These are phyloP conservation scores for Musa beccarii DNA, from an alignment of 176 grass and related monocot genomes.

Conservation along the genomic window DNA sequence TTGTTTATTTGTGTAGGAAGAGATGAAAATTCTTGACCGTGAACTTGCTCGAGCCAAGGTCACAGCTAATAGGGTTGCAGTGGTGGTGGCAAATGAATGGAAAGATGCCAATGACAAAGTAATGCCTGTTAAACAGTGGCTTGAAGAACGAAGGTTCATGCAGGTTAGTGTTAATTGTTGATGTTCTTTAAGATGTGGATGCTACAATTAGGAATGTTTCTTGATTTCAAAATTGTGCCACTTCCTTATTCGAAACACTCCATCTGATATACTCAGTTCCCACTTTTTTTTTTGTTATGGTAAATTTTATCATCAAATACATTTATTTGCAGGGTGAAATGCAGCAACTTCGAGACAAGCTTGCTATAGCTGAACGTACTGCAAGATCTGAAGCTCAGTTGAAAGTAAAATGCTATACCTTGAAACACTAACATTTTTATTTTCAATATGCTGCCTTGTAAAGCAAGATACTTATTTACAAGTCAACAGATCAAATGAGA, in stretches of 20 bases:
- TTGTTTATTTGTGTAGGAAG: conserved; percentile 43
- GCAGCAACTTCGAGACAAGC: conserved; percentile 96
- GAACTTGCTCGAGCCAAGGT: conserved; percentile 84
- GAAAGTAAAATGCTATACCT: conserved; percentile 38
- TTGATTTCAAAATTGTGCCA: not conserved
- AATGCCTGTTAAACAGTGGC: conserved; percentile 94
- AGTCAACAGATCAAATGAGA: not conserved
- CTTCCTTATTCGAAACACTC: not conserved
- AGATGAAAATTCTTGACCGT: conserved; percentile 86
- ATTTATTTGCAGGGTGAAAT: conserved; percentile 64
- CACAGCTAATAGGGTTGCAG: conserved; percentile 86
- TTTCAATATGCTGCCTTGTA: not conserved
- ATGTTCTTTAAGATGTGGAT: not conserved
- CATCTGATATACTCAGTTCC: not conserved
- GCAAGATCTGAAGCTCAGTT: conserved; percentile 89
- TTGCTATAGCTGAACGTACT: conserved; percentile 72
- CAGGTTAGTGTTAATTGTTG: conserved; percentile 43
- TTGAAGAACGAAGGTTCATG: conserved; percentile 72
- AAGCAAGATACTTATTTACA: not conserved
- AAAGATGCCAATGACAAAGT: conserved; percentile 94
- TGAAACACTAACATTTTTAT: not conserved
- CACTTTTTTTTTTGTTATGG: not conserved
- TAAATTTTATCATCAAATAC: not conserved
- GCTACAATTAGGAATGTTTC: no score
- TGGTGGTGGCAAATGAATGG: conserved; percentile 98